These are phyloP conservation scores for Saccharomyces hybrid DNA, from an alignment of 1,139 yeast genomes.

Conservation along the genomic window DNA sequence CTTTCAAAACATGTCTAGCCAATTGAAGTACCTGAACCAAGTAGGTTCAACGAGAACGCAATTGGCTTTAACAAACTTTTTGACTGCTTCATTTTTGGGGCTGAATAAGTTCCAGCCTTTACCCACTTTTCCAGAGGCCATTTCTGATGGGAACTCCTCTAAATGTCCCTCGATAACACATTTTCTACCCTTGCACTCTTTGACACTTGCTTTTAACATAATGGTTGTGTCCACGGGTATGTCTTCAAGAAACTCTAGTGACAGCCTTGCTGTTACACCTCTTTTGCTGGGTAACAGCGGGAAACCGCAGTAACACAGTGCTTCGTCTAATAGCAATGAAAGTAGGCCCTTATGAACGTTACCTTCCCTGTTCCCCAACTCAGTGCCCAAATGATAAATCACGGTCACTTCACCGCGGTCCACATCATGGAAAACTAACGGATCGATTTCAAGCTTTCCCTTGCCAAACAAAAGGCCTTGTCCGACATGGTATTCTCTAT, in stretches of 20 bases:
- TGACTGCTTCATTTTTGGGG: conserved; percentile 4
- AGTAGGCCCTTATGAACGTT: conserved; percentile 82
- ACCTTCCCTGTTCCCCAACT: conserved; percentile 54
- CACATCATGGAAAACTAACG: conserved; percentile 47
- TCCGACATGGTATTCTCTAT: conserved; percentile 54
- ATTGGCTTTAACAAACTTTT: conserved; percentile 44
- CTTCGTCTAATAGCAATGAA: conserved; percentile 79
- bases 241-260: conserved; percentile 59
- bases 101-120: conserved; percentile 4
- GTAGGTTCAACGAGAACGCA: conserved; percentile 70
- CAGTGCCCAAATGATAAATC: conserved; percentile 64
- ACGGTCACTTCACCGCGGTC: conserved; percentile 45
- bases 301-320: conserved; percentile 80
- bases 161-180: conserved; percentile 63
- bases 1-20: conserved; percentile 40
- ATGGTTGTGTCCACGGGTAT: conserved; percentile 60
- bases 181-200: conserved; percentile 68
- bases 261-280: conserved; percentile 85
- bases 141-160: conserved; percentile 38
- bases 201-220: conserved; percentile 60
- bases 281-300: conserved; percentile 69
- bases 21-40: conserved; percentile 66
- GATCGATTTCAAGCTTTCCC: conserved; percentile 57
- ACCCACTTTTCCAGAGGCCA: conserved; percentile 6
- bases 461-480: conserved; percentile 61